These are phyloP conservation scores for Hypoxylon sp. DNA, from an alignment of 2,329 filamentous ascomycete species.

Conservation along the genomic window DNA sequence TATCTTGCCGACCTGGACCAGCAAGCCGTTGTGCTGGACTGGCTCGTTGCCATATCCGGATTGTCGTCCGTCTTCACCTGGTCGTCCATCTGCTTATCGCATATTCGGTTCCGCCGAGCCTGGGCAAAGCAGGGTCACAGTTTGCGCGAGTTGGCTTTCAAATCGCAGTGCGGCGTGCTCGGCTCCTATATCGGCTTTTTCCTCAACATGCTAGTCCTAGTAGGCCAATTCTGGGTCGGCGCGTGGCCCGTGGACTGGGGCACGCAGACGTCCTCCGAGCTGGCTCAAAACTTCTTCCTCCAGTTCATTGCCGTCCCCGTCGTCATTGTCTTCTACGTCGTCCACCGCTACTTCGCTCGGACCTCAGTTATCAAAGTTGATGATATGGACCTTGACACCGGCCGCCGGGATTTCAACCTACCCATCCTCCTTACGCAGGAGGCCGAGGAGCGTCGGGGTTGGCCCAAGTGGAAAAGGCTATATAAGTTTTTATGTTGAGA, in stretches of 20 bases:
- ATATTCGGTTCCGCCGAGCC: conserved; percentile 90
- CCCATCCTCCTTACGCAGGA: conserved; percentile 83
- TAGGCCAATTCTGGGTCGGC: conserved; percentile 90
- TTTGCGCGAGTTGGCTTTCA: conserved; percentile 84
- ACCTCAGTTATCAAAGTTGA: conserved; percentile 74
- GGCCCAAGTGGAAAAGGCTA: conserved; percentile 81
- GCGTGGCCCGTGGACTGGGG: conserved; percentile 77
- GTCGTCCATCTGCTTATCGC: conserved; percentile 86
- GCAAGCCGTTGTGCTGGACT: conserved; percentile 75
- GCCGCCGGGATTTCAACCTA: conserved; percentile 85
- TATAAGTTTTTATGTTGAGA: conserved; percentile 79
- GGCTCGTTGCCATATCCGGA: conserved; percentile 81
- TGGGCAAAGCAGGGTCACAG: conserved; percentile 77
- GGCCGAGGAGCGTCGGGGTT: conserved; percentile 74
- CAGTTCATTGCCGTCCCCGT: conserved; percentile 78
- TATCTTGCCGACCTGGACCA: conserved; percentile 77
- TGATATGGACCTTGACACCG: conserved; percentile 90
- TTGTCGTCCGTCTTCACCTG: conserved; percentile 82
- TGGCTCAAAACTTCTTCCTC: conserved; percentile 77
- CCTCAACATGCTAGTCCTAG: conserved; percentile 80
- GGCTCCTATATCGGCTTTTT: conserved; percentile 84
- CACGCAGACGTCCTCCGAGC: conserved; percentile 56
- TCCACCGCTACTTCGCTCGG: conserved; percentile 79
- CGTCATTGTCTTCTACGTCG: conserved; percentile 74
- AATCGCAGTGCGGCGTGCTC: conserved; percentile 78